Conservation (phyloP, 2,329 filamentous ascomycete species). For the Colletotrichum gigasporum region DNA sequence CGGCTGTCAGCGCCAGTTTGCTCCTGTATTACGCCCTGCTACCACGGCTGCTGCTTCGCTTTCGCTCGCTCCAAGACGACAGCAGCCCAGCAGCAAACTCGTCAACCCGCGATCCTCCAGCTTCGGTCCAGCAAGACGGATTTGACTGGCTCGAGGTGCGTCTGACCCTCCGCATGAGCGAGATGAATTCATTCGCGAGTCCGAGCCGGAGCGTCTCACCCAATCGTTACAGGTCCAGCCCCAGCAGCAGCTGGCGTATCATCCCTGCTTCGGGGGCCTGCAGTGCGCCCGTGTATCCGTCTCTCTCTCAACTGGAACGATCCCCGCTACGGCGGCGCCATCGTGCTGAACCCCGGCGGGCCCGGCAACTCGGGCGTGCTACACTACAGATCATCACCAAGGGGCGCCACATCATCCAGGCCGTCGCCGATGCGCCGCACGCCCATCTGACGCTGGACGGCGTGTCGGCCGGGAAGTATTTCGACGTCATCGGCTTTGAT, state of each 20-base stretch:
- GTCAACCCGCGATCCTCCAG: background rate
- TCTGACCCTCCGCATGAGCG: background rate
- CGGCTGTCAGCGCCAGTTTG: no score
- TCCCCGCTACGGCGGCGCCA: constrained; percentile 29
- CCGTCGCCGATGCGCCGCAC: constrained; percentile 10
- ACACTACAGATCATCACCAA: constrained; percentile 23
- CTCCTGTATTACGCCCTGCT: no score
- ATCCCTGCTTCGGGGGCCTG: constrained; percentile 23
- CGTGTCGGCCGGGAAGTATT: constrained; percentile 35
- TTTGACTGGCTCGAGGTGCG: constrained; percentile 9
- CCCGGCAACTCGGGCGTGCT: constrained; percentile 33
- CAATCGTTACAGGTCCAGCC: constrained; percentile 30
- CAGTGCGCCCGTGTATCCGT: constrained; percentile 31
- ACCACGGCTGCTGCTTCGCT: no score
- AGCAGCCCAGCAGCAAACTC: no score
- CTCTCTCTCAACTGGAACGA: constrained; percentile 32
- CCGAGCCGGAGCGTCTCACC: background rate
- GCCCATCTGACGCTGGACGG: background rate
- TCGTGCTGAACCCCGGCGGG: constrained; percentile 28
- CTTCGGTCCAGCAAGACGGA: background rate
- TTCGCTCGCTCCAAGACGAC: no score
- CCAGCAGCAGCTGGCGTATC: background rate
- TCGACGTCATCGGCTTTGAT: constrained; percentile 54
- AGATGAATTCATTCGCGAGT: background rate
- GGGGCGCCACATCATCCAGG: constrained; percentile 23